A percentile compares a stretch with the other conserved stretches of the same genome.
phyloP scores from a whole-genome alignment of 768 basidiomycete species.

The Bullera alba region DNA sequence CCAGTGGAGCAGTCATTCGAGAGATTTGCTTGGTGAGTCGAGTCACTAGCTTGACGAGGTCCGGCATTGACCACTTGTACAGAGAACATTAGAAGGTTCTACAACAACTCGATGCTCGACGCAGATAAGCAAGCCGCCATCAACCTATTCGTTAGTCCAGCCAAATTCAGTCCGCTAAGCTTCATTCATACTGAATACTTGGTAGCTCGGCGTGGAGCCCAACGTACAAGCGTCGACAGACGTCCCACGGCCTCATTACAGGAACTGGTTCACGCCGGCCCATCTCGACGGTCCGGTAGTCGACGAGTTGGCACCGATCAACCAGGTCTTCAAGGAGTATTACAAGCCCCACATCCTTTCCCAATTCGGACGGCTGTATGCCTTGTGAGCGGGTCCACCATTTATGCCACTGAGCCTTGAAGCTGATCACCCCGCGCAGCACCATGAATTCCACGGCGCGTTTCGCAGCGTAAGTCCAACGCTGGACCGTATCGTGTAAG shows the following conservation, averaged over 20 bases:
- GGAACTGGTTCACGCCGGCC: constrained; percentile 73
- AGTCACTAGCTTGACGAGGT: not conserved
- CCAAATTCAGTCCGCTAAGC: constrained; percentile 1
- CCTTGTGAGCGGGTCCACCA: constrained; percentile 25
- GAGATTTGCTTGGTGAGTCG: constrained; percentile 59
- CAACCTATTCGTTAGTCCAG: constrained; percentile 85
- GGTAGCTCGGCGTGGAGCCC: constrained; percentile 27
- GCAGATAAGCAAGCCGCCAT: constrained; percentile 96
- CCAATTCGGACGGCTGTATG: constrained; percentile 42
- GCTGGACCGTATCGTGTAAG: not conserved
- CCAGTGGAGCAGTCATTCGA: constrained; percentile 94
- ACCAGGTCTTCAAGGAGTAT: constrained; percentile 54
- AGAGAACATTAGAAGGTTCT: constrained; percentile 88
- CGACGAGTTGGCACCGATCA: constrained; percentile 56
- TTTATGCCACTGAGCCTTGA: not conserved
- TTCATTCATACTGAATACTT: not conserved
- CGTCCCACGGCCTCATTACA: constrained; percentile 64
- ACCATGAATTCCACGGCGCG: constrained; percentile 46
- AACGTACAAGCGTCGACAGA: constrained; percentile 43
- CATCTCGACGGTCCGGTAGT: constrained; percentile 30
- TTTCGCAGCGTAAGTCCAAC: constrained; percentile 29
- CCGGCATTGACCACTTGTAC: not conserved
- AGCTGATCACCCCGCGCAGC: too few relatives aligned
- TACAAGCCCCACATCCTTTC: constrained; percentile 57
- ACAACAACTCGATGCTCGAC: constrained; percentile 88